These are phyloP conservation scores for Monosporascus sp. DNA, from an alignment of 2,329 filamentous ascomycete species.

Conservation along the genomic window DNA sequence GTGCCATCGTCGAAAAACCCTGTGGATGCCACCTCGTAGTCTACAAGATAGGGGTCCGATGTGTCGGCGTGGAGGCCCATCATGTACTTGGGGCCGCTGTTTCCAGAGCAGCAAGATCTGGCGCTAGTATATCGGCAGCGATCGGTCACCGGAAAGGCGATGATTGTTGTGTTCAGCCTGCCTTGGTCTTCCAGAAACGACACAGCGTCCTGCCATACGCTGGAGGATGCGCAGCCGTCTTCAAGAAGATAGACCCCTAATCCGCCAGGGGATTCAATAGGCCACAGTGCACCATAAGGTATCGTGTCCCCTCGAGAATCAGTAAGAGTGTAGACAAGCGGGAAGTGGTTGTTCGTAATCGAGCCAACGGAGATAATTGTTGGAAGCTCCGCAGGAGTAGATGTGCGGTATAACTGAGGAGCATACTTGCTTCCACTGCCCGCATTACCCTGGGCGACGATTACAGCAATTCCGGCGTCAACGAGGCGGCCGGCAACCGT, in stretches of 20 bases:
- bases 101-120: conserved; percentile 3
- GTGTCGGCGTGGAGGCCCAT: conserved; percentile 11
- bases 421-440: conserved; percentile 12
- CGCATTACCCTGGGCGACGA: conserved; percentile 16
- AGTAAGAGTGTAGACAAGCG: conserved; percentile 10
- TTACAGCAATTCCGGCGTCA: conserved; percentile 15
- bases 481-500: conserved; percentile 8
- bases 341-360: conserved; percentile 12
- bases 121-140: conserved; percentile 9
- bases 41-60: conserved; percentile 9
- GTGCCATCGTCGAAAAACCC: conserved; percentile 10
- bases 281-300: conserved; percentile 16
- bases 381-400: conserved; percentile 11
- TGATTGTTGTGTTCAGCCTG: conserved; percentile 12
- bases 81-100: conserved; percentile 3
- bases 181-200: conserved; percentile 5
- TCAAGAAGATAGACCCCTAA: conserved; percentile 10
- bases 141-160: conserved; percentile 11
- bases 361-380: conserved; percentile 17
- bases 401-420: conserved; percentile 11
- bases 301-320: conserved; percentile 11
- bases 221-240: conserved; percentile 5
- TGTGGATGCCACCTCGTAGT: conserved; percentile 12
- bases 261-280: conserved; percentile 8
- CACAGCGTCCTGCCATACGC: conserved; percentile 9